Evolutionary conservation across 2,329 filamentous ascomycete genomes (phyloP), one percentile per base, ranked within the genome.

Genomic region (Purpureocillium takamizusanense): DNA sequence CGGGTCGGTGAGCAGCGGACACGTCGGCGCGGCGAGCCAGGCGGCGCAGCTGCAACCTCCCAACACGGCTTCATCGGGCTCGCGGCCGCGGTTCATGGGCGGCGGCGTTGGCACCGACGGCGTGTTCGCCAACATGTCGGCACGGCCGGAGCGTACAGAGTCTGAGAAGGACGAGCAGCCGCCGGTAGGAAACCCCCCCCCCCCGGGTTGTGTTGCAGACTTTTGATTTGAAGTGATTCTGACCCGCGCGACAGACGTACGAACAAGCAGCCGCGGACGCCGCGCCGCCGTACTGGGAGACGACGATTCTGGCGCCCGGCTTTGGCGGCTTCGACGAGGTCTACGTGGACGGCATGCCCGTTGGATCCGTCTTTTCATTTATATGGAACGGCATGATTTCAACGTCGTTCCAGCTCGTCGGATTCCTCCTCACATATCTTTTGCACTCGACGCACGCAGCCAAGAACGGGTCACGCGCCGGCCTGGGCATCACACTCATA

Each of bases 271-370:
- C 92, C 3, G 90, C 90, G 31, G 92, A 98, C 61, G 84, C 88
- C 17, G 92, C 92, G 35, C 92, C 92, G 1, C 92, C 92, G 0
- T 98, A 98, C 63, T 98, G 92, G 92, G 92, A 98, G 68, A 98
- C 92, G 6, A 97, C 92, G 0, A 95, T 98, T 47, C 76, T 98
- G 37, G 90, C 89, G 0, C 92, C 92, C 1, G 92, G 90, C 39
- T 78, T 92, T 47, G 84, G 84, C 37, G 85, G 84, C n/a, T 78
- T 81, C 30, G 89, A 97, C 56, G 92, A 98, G 60, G 90, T 98
- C 35, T 98, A 92, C 55, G 85, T 98, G 41, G 92, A 98, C 57
- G 92, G 92, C 51, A 82, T 98, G 55, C 88, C 94, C 3, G 92
- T 94, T 38, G 86, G 86, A 46, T 88, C 85, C 35, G 68, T 92